Percentiles rank a stretch among this genome's conserved stretches.
phyloP scores from a whole-genome alignment of 805 yeast genomes.

The Tetrapisispora taiwanensis region DNA sequence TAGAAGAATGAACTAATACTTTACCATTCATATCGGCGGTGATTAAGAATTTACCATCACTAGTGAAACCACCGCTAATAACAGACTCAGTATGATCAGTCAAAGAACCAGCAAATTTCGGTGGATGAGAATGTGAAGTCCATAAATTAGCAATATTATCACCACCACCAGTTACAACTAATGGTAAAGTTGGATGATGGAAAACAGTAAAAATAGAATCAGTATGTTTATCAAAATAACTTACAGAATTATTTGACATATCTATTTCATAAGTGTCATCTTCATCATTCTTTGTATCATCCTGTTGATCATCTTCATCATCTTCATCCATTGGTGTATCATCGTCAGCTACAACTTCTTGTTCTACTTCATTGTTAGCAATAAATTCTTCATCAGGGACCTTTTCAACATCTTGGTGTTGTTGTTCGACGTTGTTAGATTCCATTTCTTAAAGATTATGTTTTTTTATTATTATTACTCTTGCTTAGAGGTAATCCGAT shows the following conservation, averaged over 20 bases:
- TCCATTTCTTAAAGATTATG: neutral
- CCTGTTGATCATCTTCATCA: constrained; percentile 32
- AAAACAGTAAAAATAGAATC: constrained; percentile 82
- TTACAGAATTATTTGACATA: constrained; percentile 77
- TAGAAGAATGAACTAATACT: constrained; percentile 59
- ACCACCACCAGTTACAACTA: constrained; percentile 91
- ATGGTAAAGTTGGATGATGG: constrained; percentile 73
- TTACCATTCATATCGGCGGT: constrained; percentile 96
- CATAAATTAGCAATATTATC: constrained; percentile 83
- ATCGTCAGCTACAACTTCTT: constrained; percentile 28
- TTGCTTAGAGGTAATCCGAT: too few relatives aligned
- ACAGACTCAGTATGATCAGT: constrained; percentile 84
- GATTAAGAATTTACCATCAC: constrained; percentile 71
- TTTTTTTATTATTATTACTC: too few relatives aligned
- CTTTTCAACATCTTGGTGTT: constrained; percentile 3
- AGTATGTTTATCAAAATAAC: constrained; percentile 80
- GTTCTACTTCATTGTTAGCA: constrained; percentile 36
- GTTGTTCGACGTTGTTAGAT: neutral
- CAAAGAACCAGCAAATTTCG: constrained; percentile 66
- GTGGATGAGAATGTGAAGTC: constrained; percentile 85
- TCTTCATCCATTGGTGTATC: constrained; percentile 26
- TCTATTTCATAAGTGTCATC: constrained; percentile 60
- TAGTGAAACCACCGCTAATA: constrained; percentile 70
- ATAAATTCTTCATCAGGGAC: constrained; percentile 31
- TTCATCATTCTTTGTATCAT: constrained; percentile 31